Base-by-base conservation (phyloP, 306 rosid genomes). In the Fragaria nilgerrensis region DNA sequence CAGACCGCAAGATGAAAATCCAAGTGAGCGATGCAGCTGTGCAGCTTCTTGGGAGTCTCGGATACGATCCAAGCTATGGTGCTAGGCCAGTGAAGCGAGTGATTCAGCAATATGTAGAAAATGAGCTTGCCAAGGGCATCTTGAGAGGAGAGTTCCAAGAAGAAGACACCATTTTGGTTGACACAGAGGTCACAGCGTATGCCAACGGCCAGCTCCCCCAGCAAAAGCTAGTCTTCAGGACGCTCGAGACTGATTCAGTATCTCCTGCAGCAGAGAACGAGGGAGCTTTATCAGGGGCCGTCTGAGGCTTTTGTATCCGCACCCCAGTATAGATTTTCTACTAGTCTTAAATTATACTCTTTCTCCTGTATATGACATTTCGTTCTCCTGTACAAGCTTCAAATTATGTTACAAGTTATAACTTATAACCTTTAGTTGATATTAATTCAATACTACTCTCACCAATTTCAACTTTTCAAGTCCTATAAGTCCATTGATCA, bases 61-160 rank as follows among this genome's bases (percentile, higher is more conserved):
- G 99, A 11, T 95, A 95, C 34, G 97, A 95, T 67, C 97, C 99
- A 1, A 95, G 86, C 87, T 95, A 92, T 7, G 99, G 97, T 19
- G 99, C 99, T 34, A 90, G 99, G 81, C 97, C 99, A 4, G 99
- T 95, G 52, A 95, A 95, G 90, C 86, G 97, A 77, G 99, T 95
- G 82, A 95, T 95, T 74, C 99, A 92, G 48, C 97, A 95, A 80
- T 79, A 90, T 29, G 90, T 95, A 4, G 99, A 95, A 79, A 95
- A 95, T 48, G 97, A 92, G 83, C 91, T 95, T 32, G 99, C 99
- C 36, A 95, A 89, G 84, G 96, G 97, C 47, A 95, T 95, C 55
- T 80, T 95, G 47, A 92, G 93, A 86, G 97, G 99, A 52, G 99
- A 92, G n/a, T 92, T 95, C 22, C 89, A 82, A 86, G 99, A 95